Evolutionary conservation across 2,329 filamentous ascomycete genomes (phyloP), one percentile per base, ranked within the genome.

Genomic region (Ceratocystis cacaofunesta): DNA sequence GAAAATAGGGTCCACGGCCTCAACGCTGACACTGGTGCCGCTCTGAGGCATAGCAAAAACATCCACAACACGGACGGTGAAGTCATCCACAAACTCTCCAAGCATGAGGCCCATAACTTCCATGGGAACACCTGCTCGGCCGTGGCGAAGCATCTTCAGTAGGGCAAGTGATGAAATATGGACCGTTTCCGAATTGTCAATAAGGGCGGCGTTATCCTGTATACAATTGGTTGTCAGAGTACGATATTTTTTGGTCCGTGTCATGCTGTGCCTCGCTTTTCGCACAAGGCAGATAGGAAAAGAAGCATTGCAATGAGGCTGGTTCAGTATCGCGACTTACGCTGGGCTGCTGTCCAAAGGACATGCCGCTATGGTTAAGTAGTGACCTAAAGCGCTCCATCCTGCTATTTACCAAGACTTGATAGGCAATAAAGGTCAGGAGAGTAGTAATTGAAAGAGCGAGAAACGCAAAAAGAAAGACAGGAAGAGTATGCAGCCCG

Each of bases 21-120:
- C 94, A 72, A 99, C 94, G 77, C 90, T 96, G 71, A 99, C 94
- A 71, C 94, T 94, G 1, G 94, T 99, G 78, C 94, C 94, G 71
- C 92, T 96, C 75, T 99, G 94, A 22, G 94, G 94, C 94, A 99
- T 99, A 68, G 94, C 94, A 77, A 99, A 99, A 32, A 99, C 94
- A 77, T 99, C 94, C 70, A 97, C 92, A 15, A 99, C 94, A 70
- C 92, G 88, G 69, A 99, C 94, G 67, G 94, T 70, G 1, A 81
- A 80, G 2, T 77, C 72, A 36, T 80, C 76, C 2, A 82, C 73
- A 68, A 85, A 85, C 1, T 75, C 72, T 65, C 85, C 83, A 0
- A 86, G 74, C 67, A 99, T 99, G 75, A 99, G 80, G 69, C 94
- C 94, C 94, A 99, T 99, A 75, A 99, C 94, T 81, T 99, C 94